Percentiles rank a stretch among this genome's conserved stretches.
Evolutionary conservation across 1,139 yeast genomes (phyloP).

Genomic region (Geotrichum bryndzae): DNA sequence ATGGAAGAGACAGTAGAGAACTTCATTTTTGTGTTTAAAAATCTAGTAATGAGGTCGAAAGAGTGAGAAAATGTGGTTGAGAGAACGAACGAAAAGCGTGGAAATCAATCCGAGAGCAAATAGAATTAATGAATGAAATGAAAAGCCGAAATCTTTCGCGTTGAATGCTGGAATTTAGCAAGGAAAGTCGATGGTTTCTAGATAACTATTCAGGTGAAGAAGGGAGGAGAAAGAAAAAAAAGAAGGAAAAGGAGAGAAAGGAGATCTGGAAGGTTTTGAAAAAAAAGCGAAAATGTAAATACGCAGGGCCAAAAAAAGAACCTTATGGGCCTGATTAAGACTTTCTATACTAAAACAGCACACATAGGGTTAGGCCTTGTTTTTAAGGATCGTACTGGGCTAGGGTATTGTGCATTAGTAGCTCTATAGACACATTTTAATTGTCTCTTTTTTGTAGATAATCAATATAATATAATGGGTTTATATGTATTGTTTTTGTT

Average conservation of each 20-base stretch:
- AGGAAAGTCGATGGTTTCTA: background rate
- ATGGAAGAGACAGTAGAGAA: conserved; percentile 47
- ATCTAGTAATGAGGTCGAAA: background rate
- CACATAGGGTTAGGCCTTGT: background rate
- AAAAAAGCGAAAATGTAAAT: background rate
- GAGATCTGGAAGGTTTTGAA: background rate
- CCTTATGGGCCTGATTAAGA: background rate
- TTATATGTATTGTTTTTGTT: background rate
- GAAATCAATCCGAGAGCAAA: background rate
- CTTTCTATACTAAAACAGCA: background rate
- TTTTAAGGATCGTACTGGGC: background rate
- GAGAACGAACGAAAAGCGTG: background rate
- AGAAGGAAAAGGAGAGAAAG: background rate
- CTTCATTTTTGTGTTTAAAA: conserved; percentile 20
- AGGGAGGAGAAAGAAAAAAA: conserved; percentile 1
- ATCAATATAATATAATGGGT: too few relatives aligned
- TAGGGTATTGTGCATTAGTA: background rate
- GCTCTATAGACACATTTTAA: too few relatives aligned
- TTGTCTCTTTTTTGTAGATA: too few relatives aligned
- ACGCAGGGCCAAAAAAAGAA: background rate
- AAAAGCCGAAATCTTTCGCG: background rate
- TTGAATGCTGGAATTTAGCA: background rate
- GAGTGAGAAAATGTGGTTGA: background rate
- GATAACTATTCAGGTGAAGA: background rate
- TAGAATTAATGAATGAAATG: background rate